These are phyloP conservation scores for Phanerochaete sordida DNA, from an alignment of 768 basidiomycete species.

Conservation along the genomic window DNA sequence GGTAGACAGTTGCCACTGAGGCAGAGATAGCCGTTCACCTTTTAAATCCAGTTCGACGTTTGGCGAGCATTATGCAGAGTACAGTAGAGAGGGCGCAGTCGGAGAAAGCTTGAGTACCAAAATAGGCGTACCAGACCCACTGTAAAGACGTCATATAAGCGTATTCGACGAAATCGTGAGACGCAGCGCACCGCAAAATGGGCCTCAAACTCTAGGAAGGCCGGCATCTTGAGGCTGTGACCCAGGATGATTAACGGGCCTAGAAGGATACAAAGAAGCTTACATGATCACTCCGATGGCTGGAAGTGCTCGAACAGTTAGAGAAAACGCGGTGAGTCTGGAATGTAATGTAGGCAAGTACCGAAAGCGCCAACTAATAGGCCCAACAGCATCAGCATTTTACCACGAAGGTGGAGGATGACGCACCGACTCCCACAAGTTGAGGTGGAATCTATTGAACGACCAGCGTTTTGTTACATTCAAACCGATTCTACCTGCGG, in stretches of 20 bases:
- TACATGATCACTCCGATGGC: neutral
- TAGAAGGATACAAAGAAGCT: neutral
- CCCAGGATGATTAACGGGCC: too few relatives aligned
- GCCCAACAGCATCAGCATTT: too few relatives aligned
- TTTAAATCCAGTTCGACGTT: neutral
- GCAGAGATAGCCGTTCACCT: neutral
- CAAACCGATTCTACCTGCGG: too few relatives aligned
- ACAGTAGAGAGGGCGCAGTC: neutral
- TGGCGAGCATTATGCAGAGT: neutral
- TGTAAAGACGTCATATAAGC: too few relatives aligned
- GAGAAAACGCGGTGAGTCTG: too few relatives aligned
- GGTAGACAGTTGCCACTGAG: too few relatives aligned
- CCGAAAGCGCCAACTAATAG: too few relatives aligned
- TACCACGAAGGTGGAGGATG: too few relatives aligned
- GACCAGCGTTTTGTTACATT: too few relatives aligned
- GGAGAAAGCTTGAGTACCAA: neutral
- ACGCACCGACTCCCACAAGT: too few relatives aligned
- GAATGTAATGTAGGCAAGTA: too few relatives aligned
- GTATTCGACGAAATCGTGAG: too few relatives aligned
- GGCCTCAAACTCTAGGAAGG: neutral
- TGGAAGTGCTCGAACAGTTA: neutral
- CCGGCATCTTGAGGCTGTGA: neutral
- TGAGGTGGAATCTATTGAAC: neutral
- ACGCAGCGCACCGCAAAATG: neutral
- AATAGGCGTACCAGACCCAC: neutral